Evolutionary conservation across 805 yeast genomes (phyloP), one percentile per base, ranked within the genome.

Genomic region (Ogataea ganodermae): DNA sequence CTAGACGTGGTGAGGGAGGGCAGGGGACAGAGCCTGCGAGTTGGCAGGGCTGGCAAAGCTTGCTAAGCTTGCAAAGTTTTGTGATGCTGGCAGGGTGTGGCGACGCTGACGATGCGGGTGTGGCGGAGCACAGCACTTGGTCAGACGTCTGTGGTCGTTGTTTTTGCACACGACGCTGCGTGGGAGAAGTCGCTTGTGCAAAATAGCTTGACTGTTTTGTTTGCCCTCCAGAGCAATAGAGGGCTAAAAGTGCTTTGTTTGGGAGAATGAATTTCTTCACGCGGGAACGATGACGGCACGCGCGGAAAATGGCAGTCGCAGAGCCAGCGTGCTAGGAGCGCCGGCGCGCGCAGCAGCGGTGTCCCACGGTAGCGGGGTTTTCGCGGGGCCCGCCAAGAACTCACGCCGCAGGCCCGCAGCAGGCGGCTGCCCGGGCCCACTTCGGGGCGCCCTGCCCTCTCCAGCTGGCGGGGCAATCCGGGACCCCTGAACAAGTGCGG

Each of bases 71-170:
- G 17, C 17, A 30, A 30, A 13, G 6, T 4, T 9, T 20, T 24
- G 27, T 24, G 9, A 10, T 24, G 27, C 27, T 24, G 31, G 31
- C 14, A 27, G n/a, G 14, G 10, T 30, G 33, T 30, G 16, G 33
- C 33, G 33, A 30, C 33, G 33, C 33, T 30, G 33, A 18, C 33
- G 17, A 30, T 6, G 17, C 33, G 33, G 16, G 16, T 30, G 33
- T 30, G 33, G 33, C 33, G 33, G 18, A 30, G 36, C 24, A 17
- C 24, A 18, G 24, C 36, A 33, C 36, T 33, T 8, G 12, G 36
- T 33, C 36, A 33, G 24, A 20, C 36, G 36, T 33, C 36, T 33
- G 12, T 33, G 36, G 36, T 18, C 24, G 13, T 33, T 33, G 36
- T 33, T 18, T 33, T 16, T 22, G 22, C 36, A 17, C 36, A n/a